Conservation (phyloP, 2,329 filamentous ascomycete species). For the Diaporthe vexans region DNA sequence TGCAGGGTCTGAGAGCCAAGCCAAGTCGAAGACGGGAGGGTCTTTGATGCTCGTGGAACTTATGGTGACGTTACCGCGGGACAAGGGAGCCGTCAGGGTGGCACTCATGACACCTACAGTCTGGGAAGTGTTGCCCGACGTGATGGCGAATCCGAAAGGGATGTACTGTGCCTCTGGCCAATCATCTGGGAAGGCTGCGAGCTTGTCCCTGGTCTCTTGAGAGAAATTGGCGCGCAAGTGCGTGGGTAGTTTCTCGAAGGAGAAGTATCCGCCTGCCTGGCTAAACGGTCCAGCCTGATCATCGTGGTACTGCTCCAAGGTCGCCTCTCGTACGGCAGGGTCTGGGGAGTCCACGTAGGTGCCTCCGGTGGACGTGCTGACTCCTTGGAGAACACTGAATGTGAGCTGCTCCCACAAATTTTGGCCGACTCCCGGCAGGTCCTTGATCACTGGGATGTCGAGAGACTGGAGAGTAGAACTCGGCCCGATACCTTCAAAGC, state of each 20-base stretch:
- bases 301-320: neutral
- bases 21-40: conserved; percentile 56
- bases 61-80: conserved; percentile 57
- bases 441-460: conserved; percentile 36
- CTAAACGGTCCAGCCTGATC: conserved; percentile 4
- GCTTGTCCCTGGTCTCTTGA: neutral
- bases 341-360: neutral
- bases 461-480: neutral
- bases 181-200: neutral
- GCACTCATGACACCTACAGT: conserved; percentile 34
- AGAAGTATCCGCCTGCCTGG: conserved; percentile 34
- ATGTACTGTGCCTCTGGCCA: conserved; percentile 21
- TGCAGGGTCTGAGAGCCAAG: conserved; percentile 54
- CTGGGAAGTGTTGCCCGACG: neutral
- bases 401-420: conserved; percentile 22
- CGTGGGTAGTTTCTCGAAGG: conserved; percentile 37
- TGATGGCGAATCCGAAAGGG: neutral
- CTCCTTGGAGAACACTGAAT: neutral
- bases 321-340: neutral
- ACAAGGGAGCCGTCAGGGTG: conserved; percentile 53
- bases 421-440: conserved; percentile 39
- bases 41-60: conserved; percentile 49
- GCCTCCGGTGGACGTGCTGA: conserved; percentile 8
- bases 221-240: conserved; percentile 12
- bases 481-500: neutral